Evolutionary conservation across 352 stramenopile species (phyloP), one percentile per base, ranked within the genome.

Genomic region (Phytophthora lateralis): DNA sequence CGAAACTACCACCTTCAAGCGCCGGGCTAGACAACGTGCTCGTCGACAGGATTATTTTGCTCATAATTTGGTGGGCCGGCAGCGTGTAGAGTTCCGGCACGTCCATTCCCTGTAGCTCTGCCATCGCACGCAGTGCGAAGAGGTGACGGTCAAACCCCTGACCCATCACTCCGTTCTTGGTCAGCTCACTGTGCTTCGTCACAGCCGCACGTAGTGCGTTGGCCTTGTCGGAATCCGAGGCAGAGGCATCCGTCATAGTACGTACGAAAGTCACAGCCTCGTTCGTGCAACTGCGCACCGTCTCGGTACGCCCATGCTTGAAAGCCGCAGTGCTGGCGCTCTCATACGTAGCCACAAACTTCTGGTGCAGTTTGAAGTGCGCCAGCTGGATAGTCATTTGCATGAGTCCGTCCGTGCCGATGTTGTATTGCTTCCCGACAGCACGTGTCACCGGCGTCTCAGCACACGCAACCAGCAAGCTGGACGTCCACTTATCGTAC

Each of bases 321-420:
- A 97, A 97, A n/a, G 88, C 90, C 0, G 89, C 89, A 26, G 90
- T 97, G 61, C 83, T 95, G 10, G 88, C 88, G 21, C 74, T 88
- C 65, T 97, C 90, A 69, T 97, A 97, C 29, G 90, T 97, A 27
- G 90, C 65, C 12, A 90, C 85, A 61, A 95, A 95, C 60, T 66
- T 75, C 41, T 90, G 62, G 61, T 96, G 84, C 26, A 93, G 64
- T 69, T 88, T 86, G 66, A 81, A 94, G 72, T 96, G 86, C 59
- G 88, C 90, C 21, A 97, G 66, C 70, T 97, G 90, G 57, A 97
- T 95, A 14, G 85, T 75, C 88, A 97, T 96, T 68, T 97, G 90
- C 87, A 96, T 93, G 60, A 96, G 74, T n/a, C 89, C 90, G 65
- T 97, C 90, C 20, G 87, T 88, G 43, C 88, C 86, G 43, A 96